Base-by-base conservation (phyloP, 176 grass and related monocot species). In the Phoenix roebelenii region DNA sequence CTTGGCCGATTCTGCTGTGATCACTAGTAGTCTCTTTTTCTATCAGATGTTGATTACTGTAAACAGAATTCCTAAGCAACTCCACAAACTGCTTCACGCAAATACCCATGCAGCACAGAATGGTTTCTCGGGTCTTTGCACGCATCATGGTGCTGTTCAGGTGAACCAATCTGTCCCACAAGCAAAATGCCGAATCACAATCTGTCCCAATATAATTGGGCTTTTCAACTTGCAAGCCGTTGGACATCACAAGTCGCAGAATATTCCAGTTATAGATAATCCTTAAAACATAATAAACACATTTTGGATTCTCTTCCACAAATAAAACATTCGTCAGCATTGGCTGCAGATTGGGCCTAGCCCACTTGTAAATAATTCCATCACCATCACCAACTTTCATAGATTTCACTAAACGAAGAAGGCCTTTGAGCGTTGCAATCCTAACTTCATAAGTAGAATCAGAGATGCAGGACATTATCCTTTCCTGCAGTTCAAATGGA, bases 31-130 rank as follows among this genome's bases (percentile, higher is more conserved):
- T 60, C 67, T 55, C 82, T 62, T 28, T 62, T 20, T 49, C 63
- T 65, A 35, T 39, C 65, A 66, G 59, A 72, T 62, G 49, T 51
- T 65, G 58, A 60, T 75, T 61, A 23, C 30, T 30, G 53, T 63
- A 81, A 49, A 85, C 15, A 76, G 9, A 56, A 48, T 28, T 64
- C 70, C 76, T 77, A 23, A 77, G 63, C 51, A 77, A 82, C 67
- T 69, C 78, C 62, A 73, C 66, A 18, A 97, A 88, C 66, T 72
- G 68, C 55, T 90, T 97, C 78, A 90, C 63, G 65, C 87, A 97
- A 69, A 91, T 80, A 66, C 80, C 84, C 87, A 97, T 97, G 75
- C 87, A 97, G 52, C 84, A 83, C 69, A 91, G 53, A 66, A 87
- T 82, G 72, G 73, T 80, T 81, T 97, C 87, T 67, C 71, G 81